Evolutionary conservation across 345 rosid species (phyloP).

Genomic region (Salix koriyanagi): DNA sequence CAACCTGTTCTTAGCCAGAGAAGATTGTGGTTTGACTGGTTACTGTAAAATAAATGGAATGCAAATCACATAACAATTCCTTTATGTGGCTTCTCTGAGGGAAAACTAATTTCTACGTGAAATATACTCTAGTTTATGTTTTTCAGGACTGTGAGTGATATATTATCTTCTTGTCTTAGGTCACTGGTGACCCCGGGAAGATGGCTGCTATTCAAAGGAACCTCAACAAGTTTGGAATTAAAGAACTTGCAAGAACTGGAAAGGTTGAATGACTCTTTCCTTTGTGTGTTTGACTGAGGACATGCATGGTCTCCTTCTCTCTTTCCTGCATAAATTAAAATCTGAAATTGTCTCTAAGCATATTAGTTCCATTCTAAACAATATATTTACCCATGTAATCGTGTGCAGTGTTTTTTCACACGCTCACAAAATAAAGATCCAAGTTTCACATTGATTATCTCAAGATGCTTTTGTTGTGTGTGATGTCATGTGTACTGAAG

Average conservation of each 20-base stretch:
- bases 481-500: not conserved
- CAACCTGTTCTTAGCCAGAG: not conserved
- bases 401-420: not conserved
- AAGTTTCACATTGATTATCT: not conserved
- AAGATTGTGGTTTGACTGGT: not conserved
- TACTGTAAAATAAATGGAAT: not conserved
- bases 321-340: not conserved
- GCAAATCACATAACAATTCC: not conserved
- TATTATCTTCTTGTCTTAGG: slow-evolving; percentile 33
- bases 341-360: not conserved
- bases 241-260: slow-evolving; percentile 79
- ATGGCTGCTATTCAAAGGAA: slow-evolving; percentile 82
- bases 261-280: slow-evolving; percentile 31
- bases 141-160: not conserved
- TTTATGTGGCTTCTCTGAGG: not conserved
- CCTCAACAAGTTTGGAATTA: slow-evolving; percentile 78
- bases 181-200: slow-evolving; percentile 97
- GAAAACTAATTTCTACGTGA: not conserved
- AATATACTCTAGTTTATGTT: not conserved
- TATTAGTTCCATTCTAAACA: not conserved
- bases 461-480: not conserved
- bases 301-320: not conserved
- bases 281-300: not conserved
- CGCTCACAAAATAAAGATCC: not conserved
- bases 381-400: not conserved